phyloP scores from a whole-genome alignment of 2,329 filamentous ascomycete species.

The Xylariaceae sp. region DNA sequence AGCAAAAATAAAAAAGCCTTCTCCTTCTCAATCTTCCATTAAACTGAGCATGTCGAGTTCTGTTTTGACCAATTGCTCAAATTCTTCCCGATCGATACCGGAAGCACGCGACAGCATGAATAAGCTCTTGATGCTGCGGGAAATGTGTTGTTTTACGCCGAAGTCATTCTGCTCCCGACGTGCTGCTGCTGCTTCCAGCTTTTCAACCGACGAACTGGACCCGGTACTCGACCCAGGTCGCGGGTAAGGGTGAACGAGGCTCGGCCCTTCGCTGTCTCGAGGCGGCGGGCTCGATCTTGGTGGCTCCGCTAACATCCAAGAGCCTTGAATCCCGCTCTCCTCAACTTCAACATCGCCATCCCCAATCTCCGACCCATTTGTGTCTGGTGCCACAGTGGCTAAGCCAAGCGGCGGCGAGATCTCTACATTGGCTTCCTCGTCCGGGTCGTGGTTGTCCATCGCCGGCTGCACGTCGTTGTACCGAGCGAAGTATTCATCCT shows the following conservation, averaged over 20 bases:
- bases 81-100: slow-evolving; percentile 70
- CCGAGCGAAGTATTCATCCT: slow-evolving; percentile 70
- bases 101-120: slow-evolving; percentile 64
- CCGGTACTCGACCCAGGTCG: slow-evolving; percentile 54
- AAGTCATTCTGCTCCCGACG: slow-evolving; percentile 61
- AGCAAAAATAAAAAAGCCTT: too few relatives aligned
- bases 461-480: slow-evolving; percentile 76
- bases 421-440: slow-evolving; percentile 50
- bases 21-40: slow-evolving; percentile 59
- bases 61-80: slow-evolving; percentile 63
- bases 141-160: slow-evolving; percentile 73
- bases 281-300: slow-evolving; percentile 34
- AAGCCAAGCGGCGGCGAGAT: slow-evolving; percentile 35
- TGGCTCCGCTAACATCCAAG: slow-evolving; percentile 41
- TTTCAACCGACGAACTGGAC: slow-evolving; percentile 57
- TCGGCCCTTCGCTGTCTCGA: slow-evolving; percentile 35
- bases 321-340: slow-evolving; percentile 35
- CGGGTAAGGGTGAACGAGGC: slow-evolving; percentile 46
- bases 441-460: slow-evolving; percentile 76
- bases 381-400: slow-evolving; percentile 18
- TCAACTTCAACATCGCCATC: slow-evolving; percentile 24
- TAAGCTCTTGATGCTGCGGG: slow-evolving; percentile 70
- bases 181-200: slow-evolving; percentile 51
- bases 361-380: slow-evolving; percentile 18
- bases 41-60: slow-evolving; percentile 67